A percentile compares a stretch with the other conserved stretches of the same genome.
phyloP scores from a whole-genome alignment of 345 rosid species.

The Sonneratia caseolaris region DNA sequence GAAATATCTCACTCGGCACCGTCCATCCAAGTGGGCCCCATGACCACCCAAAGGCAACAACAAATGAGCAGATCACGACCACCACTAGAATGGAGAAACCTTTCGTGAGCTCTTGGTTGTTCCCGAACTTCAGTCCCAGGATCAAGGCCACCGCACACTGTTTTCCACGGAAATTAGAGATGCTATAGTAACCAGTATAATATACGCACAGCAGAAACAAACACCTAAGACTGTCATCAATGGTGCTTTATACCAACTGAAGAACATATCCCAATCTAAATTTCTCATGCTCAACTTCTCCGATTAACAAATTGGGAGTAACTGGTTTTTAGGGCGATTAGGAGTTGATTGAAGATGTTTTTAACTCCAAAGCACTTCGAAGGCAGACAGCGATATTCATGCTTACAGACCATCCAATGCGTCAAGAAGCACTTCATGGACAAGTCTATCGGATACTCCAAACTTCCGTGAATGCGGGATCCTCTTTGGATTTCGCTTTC shows the following conservation, averaged over 20 bases:
- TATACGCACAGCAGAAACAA: not conserved
- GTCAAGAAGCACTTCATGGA: too few relatives aligned
- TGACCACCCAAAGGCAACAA: constrained; percentile 90
- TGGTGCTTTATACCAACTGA: too few relatives aligned
- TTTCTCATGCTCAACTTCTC: not conserved
- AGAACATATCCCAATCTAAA: too few relatives aligned
- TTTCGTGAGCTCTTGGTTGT: constrained; percentile 54
- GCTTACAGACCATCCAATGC: too few relatives aligned
- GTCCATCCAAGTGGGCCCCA: constrained; percentile 99
- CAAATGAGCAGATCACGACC: constrained; percentile 65
- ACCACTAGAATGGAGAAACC: constrained; percentile 62
- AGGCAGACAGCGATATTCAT: too few relatives aligned
- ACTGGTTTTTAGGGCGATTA: too few relatives aligned
- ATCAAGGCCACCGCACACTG: constrained; percentile 63
- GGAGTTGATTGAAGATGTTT: too few relatives aligned
- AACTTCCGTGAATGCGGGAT: too few relatives aligned
- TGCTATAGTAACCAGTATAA: not conserved
- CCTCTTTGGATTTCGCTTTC: too few relatives aligned
- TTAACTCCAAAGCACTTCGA: too few relatives aligned
- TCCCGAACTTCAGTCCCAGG: constrained; percentile 71
- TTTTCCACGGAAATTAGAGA: constrained; percentile 2
- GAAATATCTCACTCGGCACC: constrained; percentile 80
- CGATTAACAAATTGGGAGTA: too few relatives aligned
- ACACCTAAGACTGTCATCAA: not conserved
- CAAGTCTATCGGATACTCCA: too few relatives aligned